Conservation (phyloP, 164 flowering plant genomes). For the Berberis vulgaris region DNA sequence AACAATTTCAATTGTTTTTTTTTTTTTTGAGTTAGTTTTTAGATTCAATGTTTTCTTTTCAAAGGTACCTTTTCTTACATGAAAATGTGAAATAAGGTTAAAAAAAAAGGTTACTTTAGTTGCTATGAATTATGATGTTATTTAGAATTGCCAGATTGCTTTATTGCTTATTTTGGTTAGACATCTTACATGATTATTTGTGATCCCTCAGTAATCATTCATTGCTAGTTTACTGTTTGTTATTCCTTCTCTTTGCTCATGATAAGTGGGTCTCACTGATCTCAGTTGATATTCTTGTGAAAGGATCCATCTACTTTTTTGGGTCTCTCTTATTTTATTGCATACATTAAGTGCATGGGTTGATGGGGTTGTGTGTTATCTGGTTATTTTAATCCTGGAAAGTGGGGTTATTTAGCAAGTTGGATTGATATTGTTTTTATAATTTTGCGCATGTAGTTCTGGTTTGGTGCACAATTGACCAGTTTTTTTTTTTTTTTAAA, state of each 20-base stretch:
- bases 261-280: neutral
- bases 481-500: too few relatives aligned
- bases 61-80: neutral
- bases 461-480: neutral
- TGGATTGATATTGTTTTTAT: neutral
- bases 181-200: neutral
- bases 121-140: neutral
- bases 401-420: neutral
- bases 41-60: neutral
- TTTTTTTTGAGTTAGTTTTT: too few relatives aligned
- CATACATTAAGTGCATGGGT: neutral
- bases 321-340: too few relatives aligned
- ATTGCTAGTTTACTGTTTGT: neutral
- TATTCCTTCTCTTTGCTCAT: neutral
- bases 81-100: conserved; percentile 7
- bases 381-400: neutral
- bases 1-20: too few relatives aligned
- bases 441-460: neutral
- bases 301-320: neutral
- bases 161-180: neutral
- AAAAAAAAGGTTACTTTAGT: neutral
- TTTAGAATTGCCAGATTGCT: neutral
- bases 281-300: neutral
- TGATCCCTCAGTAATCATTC: neutral
- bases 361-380: neutral